Base-by-base conservation (phyloP, 306 rosid genomes). In the Castanea sativa region DNA sequence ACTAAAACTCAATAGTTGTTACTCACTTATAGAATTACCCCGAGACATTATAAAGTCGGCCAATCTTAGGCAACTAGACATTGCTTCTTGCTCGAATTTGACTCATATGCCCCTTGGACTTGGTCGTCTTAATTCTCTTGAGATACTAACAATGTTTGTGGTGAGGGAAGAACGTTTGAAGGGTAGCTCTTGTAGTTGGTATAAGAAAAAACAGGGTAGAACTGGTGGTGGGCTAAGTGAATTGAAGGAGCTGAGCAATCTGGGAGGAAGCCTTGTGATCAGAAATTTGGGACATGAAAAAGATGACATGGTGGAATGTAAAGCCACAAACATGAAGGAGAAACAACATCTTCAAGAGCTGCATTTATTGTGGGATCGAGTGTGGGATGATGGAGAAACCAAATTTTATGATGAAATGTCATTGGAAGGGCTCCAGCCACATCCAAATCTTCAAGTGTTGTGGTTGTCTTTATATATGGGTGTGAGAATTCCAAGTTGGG, bases 41-140 rank as follows among this genome's bases (percentile, higher is more conserved):
- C 38, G 12, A 64, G 73, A 72, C 1, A 71, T 76, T 51, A 35
- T 29, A n/a, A 68, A 82, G 35, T 82, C 77, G 52, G 56, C 76
- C 61, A 75, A 73, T 2, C 80, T 81, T 8, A 58, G 80, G 61
- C 32, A 76, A 51, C 27, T 81, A 35, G 43, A 76, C 52, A 18
- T 38, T 0, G 41, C 55, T 1, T 69, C 70, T 20, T 82, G 85
- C n/a, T 0, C n/a, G 0, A 5, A 1, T 19, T 73, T 76, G 18
- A 63, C 19, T 16, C 35, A 16, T 58, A 82, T 76, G 81, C 81
- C 81, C 10, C 7, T 1, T 3, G 51, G 73, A 5, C 38, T 72
- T 1, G 9, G 8, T 1, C 25, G 33, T 13, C 21, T 82, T 38
- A 27, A 1, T 25, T 18, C 55, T 23, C 61, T 82, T 7, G 16